Conservation (phyloP, 2,329 filamentous ascomycete species). For the Blastomyces parvus region DNA sequence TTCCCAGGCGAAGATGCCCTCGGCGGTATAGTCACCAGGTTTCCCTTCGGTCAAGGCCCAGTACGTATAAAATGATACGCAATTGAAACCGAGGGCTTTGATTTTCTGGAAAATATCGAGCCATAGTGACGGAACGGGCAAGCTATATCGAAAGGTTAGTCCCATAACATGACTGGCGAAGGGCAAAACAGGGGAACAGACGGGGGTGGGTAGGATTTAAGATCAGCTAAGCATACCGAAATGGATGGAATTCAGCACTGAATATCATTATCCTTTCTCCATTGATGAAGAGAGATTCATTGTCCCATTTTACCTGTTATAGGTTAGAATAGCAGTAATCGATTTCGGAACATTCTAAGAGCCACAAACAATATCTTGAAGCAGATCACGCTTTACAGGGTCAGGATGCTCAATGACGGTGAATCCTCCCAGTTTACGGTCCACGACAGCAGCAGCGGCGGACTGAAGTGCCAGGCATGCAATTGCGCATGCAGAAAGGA, state of each 20-base stretch:
- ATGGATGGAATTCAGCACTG: conserved; percentile 66
- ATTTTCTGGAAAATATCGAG: conserved; percentile 74
- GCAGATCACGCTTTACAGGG: conserved; percentile 36
- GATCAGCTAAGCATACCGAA: conserved; percentile 31
- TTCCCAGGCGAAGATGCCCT: conserved; percentile 62
- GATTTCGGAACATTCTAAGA: background rate
- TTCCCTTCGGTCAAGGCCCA: conserved; percentile 72
- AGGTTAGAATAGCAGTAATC: conserved; percentile 6
- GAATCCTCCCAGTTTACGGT: conserved; percentile 42
- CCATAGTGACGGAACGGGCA: conserved; percentile 54
- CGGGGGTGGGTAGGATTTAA: too few species aligned
- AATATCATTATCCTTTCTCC: conserved; percentile 64
- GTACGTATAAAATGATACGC: conserved; percentile 68
- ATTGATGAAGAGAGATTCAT: conserved; percentile 59
- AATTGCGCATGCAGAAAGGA: conserved; percentile 25
- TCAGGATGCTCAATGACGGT: conserved; percentile 35
- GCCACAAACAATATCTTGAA: conserved; percentile 48
- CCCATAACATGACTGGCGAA: conserved; percentile 9
- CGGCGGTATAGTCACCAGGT: conserved; percentile 57
- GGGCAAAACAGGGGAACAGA: background rate
- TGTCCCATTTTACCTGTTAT: conserved; percentile 56
- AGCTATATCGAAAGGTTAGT: conserved; percentile 25
- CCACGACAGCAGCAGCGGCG: conserved; percentile 30
- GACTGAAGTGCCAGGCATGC: conserved; percentile 37
- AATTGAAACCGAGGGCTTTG: conserved; percentile 69